Base-by-base conservation (phyloP, 2,329 filamentous ascomycete species). In the Dactylellina leptospora region DNA sequence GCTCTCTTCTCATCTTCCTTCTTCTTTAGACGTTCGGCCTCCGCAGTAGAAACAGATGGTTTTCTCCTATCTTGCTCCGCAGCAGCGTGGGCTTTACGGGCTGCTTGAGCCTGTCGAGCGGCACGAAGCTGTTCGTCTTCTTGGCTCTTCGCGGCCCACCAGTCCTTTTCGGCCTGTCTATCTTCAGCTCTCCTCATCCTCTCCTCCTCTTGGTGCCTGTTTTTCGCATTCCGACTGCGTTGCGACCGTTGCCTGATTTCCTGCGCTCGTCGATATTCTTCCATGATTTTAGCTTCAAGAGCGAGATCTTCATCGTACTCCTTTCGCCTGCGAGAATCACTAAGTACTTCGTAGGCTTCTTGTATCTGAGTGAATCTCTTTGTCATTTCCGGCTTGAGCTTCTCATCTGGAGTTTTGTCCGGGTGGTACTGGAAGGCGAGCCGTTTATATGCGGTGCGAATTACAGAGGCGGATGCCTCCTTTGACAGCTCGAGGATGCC, bases 311-410 rank as follows among this genome's bases (percentile, higher is more conserved):
- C 87, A 80, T 97, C 92, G 80, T 97, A 96, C 75, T 88, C 87
- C 68, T 83, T 81, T 70, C 91, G 84, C 78, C 88, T 87, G 4
- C 82, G 83, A 25, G 93, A 90, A 78, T 97, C 89, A 77, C 87
- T 90, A 72, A 99, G 86, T 27, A 95, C 84, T 80, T 97, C 95
- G 81, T 96, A 99, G 54, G 95, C 93, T 77, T 93, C 87, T 80
- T 97, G 93, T 30, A 97, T 91, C 79, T 87, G 88, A 80, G 97
- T 92, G 78, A 97, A 99, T 80, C 96, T 89, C 76, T 92, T 88
- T 76, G 90, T 87, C 80, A 93, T 96, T 76, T 87, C 82, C 69
- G 87, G 86, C 81, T 95, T 96, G 77, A 90, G 83, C 13, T 86
- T 83, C 58, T 89, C 87, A 77, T 96, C 87, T 75, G 92, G 88